phyloP scores from a whole-genome alignment of 495 filamentous ascomycete species.

The Neurospora sublineolata region DNA sequence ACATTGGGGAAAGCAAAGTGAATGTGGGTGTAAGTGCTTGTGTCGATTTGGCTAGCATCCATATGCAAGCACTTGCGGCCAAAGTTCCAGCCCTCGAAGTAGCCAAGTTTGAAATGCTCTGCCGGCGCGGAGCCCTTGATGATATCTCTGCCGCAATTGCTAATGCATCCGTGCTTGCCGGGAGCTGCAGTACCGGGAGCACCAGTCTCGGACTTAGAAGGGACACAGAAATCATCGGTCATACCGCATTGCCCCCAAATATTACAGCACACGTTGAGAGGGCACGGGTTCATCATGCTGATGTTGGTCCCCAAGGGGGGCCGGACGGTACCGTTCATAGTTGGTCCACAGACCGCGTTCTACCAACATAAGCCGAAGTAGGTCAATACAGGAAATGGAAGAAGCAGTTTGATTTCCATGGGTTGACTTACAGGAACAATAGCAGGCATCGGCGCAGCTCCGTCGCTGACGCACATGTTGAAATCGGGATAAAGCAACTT shows the following conservation, averaged over 20 bases:
- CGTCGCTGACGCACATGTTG: conserved; percentile 30
- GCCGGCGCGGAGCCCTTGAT: conserved; percentile 3
- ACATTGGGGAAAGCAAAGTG: conserved; percentile 16
- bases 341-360: conserved; percentile 33
- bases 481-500: conserved; percentile 12
- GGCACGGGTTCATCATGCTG: conserved; percentile 21
- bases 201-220: conserved; percentile 13
- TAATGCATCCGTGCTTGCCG: conserved; percentile 33
- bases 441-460: conserved; percentile 28
- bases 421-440: neutral
- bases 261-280: conserved; percentile 26
- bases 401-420: neutral
- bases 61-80: conserved; percentile 15
- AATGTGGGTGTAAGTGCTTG: conserved; percentile 12
- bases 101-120: conserved; percentile 6
- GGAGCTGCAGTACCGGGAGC: conserved; percentile 24
- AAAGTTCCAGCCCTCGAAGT: conserved; percentile 21
- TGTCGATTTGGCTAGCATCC: conserved; percentile 5
- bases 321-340: neutral
- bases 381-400: conserved; percentile 3
- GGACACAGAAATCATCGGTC: conserved; percentile 33
- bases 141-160: conserved; percentile 32
- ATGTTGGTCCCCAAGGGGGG: conserved; percentile 8
- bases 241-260: conserved; percentile 39
- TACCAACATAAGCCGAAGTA: conserved; percentile 1